These are phyloP conservation scores for Luffa acutangula DNA, from an alignment of 306 rosid genomes.

Conservation along the genomic window DNA sequence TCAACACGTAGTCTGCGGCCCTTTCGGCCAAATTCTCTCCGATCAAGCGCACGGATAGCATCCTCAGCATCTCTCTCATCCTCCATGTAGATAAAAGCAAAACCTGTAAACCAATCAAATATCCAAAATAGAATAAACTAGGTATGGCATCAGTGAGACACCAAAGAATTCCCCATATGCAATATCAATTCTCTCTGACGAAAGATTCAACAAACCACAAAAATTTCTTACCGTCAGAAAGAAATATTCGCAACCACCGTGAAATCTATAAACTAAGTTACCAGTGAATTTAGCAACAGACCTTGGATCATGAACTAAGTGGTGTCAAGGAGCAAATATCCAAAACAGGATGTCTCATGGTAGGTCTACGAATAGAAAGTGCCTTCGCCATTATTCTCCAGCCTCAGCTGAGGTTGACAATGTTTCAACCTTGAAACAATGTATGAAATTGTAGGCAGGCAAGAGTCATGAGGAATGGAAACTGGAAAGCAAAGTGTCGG, in stretches of 20 bases:
- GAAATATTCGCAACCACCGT: slow-evolving; percentile 46
- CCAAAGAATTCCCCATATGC: slow-evolving; percentile 15
- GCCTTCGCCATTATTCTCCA: slow-evolving; percentile 74
- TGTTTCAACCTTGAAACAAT: slow-evolving; percentile 59
- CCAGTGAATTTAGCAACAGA: slow-evolving; percentile 89
- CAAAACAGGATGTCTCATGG: slow-evolving; percentile 93
- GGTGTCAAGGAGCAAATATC: slow-evolving; percentile 87
- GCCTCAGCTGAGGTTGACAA: slow-evolving; percentile 81
- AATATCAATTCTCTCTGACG: slow-evolving; percentile 27
- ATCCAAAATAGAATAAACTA: slow-evolving; percentile 9
- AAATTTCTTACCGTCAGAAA: slow-evolving; percentile 25
- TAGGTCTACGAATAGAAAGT: slow-evolving; percentile 71
- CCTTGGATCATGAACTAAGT: slow-evolving; percentile 81
- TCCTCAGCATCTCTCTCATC: slow-evolving; percentile 96
- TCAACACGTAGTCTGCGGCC: slow-evolving; percentile 97
- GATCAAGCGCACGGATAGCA: slow-evolving; percentile 80
- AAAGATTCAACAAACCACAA: slow-evolving; percentile 31
- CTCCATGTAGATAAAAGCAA: slow-evolving; percentile 96
- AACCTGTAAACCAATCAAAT: slow-evolving; percentile 40
- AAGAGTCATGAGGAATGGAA: slow-evolving; percentile 63
- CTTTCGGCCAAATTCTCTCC: slow-evolving; percentile 79
- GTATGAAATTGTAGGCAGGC: slow-evolving; percentile 71
- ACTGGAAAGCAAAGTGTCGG: slow-evolving; percentile 65
- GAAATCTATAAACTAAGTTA: slow-evolving; percentile 69
- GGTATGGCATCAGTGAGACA: neutral